A percentile compares a stretch with the other conserved stretches of the same genome.
phyloP scores from a whole-genome alignment of 306 rosid genomes.

The Gleditsia sinensis region DNA sequence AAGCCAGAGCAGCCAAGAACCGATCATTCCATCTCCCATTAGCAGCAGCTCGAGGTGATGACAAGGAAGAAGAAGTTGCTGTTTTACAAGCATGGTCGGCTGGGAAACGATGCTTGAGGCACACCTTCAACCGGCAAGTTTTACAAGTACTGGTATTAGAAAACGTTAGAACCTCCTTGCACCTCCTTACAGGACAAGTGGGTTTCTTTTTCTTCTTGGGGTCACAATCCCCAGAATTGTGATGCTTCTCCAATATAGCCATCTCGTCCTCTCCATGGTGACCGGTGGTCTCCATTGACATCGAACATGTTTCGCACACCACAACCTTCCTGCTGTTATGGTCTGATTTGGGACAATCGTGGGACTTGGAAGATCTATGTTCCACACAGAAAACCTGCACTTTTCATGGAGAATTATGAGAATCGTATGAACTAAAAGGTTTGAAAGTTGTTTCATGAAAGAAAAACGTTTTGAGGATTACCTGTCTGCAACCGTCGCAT shows the following conservation, averaged over 20 bases:
- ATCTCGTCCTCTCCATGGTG: conserved; percentile 42
- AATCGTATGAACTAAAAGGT: neutral
- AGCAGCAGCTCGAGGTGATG: too few species aligned
- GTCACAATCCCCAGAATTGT: conserved; percentile 64
- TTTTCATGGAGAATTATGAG: neutral
- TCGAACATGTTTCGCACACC: conserved; percentile 70
- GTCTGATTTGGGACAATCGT: conserved; percentile 70
- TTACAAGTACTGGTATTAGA: conserved; percentile 70
- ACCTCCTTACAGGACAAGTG: conserved; percentile 65
- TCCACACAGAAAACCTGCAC: conserved; percentile 77
- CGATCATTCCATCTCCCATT: conserved; percentile 52
- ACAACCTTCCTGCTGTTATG: conserved; percentile 77
- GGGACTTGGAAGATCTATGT: conserved; percentile 76
- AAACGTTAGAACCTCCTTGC: conserved; percentile 73
- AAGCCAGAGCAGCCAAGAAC: conserved; percentile 64
- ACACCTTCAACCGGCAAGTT: conserved; percentile 69
- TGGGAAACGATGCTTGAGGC: conserved; percentile 80
- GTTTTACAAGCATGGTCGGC: conserved; percentile 67
- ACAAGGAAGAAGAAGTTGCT: neutral
- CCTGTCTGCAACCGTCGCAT: conserved; percentile 70
- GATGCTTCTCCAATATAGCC: conserved; percentile 54
- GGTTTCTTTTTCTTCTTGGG: conserved; percentile 80
- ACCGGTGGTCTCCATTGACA: conserved; percentile 73
- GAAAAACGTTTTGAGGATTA: neutral
- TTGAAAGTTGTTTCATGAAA: too few species aligned